Evolutionary conservation across 2,329 filamentous ascomycete genomes (phyloP).

Genomic region (Sporothrix schenckii): DNA sequence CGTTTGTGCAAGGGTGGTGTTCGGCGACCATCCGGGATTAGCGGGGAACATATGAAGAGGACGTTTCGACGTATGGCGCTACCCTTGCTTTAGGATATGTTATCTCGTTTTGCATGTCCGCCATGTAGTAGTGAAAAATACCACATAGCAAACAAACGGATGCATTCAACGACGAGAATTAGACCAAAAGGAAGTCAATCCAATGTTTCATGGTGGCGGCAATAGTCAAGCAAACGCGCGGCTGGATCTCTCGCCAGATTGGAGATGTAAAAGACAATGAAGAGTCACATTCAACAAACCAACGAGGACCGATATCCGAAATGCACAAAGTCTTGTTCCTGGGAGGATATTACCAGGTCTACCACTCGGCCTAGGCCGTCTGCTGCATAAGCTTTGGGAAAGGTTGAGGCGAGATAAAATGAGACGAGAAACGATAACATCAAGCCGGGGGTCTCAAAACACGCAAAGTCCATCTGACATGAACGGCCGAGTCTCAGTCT

Average conservation of each 20-base stretch:
- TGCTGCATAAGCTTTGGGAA: no score
- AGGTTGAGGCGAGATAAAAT: no score
- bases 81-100: no score
- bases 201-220: background rate
- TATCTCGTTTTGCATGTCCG: background rate
- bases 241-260: background rate
- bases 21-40: constrained; percentile 26
- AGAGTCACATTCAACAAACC: background rate
- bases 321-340: no score
- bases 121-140: background rate
- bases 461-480: no score
- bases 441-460: no score
- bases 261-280: background rate
- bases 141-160: background rate
- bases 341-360: no score
- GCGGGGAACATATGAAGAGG: background rate
- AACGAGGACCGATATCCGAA: no score
- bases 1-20: constrained; percentile 19
- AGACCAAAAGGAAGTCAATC: background rate
- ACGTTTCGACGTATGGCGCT: no score
- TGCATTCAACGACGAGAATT: background rate
- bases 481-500: no score
- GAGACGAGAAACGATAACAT: no score
- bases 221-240: background rate
- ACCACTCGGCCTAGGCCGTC: no score